Base-by-base conservation (phyloP, 2,329 filamentous ascomycete species). In the Beauveria scarabaeidicola region DNA sequence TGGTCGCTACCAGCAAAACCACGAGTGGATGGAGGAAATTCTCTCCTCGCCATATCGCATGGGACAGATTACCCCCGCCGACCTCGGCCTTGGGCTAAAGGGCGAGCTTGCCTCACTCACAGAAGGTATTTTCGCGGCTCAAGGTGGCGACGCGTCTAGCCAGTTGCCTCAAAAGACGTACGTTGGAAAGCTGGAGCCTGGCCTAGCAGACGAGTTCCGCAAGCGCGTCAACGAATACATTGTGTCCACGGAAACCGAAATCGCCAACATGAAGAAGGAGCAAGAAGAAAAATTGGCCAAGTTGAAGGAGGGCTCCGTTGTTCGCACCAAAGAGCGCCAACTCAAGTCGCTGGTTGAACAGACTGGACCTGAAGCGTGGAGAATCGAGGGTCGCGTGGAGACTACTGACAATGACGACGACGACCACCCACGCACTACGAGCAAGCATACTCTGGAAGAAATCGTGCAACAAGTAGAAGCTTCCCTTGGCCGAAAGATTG, bases 11-110 rank as follows among this genome's bases (percentile, higher is more conserved):
- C 88, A 88, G 70, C 91, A 97, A 69, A 95, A 99, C 67, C 93
- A 99, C 68, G 91, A 96, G 72, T 97, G 93, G 94, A 96, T 99
- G 90, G 94, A 97, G 69, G 93, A 99, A 74, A 87, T 99, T 29
- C 83, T 97, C 58, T 90, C 89, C 1, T 97, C 93, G 1, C 91
- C 92, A 0, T 97, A 96, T 69, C 81, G 88, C 25, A 88, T 93
- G 63, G 83, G 82, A 53, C 90, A 95, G 69, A 96, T 99, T 61
- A 84, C 87, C 9, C 91, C 93, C 0, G 85, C 91, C 3, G 92
- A 96, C 69, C 82, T 97, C 38, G 91, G 91, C 1, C 78, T 97
- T 10, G 94, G 94, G 4, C 81, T 89, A 54, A 89, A 87, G 72
- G 94, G 94, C 41, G 89, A 92, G 72, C 79, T 99, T 21, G 86